Percentiles rank a stretch among this genome's conserved stretches.
These are phyloP conservation scores for Curvularia lunata DNA, from an alignment of 2,329 filamentous ascomycete genomes.

Conservation along the genomic window DNA sequence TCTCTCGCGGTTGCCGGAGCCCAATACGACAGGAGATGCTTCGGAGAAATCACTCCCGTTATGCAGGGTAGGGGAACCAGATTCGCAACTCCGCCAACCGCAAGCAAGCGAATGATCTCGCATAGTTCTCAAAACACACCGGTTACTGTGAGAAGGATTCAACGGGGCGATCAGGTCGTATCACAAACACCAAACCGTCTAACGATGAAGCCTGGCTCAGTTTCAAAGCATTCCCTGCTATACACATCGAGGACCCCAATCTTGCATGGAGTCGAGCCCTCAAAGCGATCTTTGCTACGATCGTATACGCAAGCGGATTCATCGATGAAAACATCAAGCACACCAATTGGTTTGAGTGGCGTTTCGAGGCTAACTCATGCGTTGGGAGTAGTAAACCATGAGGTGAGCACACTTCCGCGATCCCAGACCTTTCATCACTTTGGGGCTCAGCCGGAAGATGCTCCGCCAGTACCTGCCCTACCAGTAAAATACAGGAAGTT, in stretches of 20 bases:
- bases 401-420: constrained; percentile 45
- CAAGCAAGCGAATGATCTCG: constrained; percentile 28
- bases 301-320: constrained; percentile 25
- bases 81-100: constrained; percentile 21
- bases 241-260: constrained; percentile 24
- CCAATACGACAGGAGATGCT: constrained; percentile 24
- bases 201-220: constrained; percentile 7
- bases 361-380: constrained; percentile 31
- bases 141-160: constrained; percentile 25
- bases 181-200: background rate
- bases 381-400: constrained; percentile 29
- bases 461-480: constrained; percentile 36
- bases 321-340: constrained; percentile 29
- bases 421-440: constrained; percentile 39
- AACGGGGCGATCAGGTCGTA: constrained; percentile 14
- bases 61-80: constrained; percentile 25
- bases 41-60: constrained; percentile 19
- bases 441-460: constrained; percentile 18
- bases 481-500: constrained; percentile 29
- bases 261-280: background rate
- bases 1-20: constrained; percentile 24
- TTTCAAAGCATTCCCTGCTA: constrained; percentile 24
- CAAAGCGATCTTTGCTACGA: constrained; percentile 18
- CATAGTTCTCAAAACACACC: constrained; percentile 29
- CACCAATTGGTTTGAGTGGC: constrained; percentile 28